Evolutionary conservation across 2,329 filamentous ascomycete species (phyloP).

Genomic region (Ascochyta fabae): DNA sequence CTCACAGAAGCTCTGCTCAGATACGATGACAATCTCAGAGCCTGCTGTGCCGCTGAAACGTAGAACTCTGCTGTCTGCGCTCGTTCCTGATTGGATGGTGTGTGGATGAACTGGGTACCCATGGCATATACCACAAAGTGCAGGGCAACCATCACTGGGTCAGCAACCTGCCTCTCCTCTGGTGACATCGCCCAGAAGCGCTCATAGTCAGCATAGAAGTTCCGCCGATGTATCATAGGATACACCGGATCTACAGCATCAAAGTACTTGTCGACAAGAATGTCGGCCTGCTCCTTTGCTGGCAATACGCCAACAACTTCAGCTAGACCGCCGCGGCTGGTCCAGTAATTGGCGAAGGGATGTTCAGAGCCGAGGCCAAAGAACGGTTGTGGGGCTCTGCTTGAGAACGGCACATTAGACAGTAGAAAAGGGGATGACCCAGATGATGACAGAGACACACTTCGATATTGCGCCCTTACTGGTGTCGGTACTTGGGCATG

Average conservation of each 20-base stretch:
- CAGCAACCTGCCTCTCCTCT: constrained; percentile 65
- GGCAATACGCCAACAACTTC: constrained; percentile 79
- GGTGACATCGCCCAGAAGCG: constrained; percentile 72
- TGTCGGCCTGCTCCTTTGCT: constrained; percentile 76
- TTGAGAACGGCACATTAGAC: constrained; percentile 75
- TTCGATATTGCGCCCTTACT: constrained; percentile 39
- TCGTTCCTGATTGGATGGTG: constrained; percentile 63
- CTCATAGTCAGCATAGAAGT: constrained; percentile 79
- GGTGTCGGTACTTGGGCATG: constrained; percentile 37
- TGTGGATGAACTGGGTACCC: constrained; percentile 77
- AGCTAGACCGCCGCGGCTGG: constrained; percentile 73
- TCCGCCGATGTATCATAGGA: constrained; percentile 77
- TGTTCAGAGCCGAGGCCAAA: constrained; percentile 82
- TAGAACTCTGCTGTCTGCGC: constrained; percentile 83
- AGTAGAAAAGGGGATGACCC: constrained; percentile 63
- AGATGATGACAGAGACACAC: constrained; percentile 46
- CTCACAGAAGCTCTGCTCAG: constrained; percentile 75
- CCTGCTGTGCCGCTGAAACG: constrained; percentile 79
- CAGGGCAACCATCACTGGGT: constrained; percentile 73
- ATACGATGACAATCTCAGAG: constrained; percentile 76
- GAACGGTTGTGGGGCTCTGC: constrained; percentile 74
- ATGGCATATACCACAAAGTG: constrained; percentile 80
- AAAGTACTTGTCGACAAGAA: constrained; percentile 64
- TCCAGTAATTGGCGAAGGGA: constrained; percentile 86
- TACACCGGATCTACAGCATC: constrained; percentile 78